Percentiles rank a stretch among this genome's conserved stretches.
These are phyloP conservation scores for Scedosporium aurantiacum DNA, from an alignment of 2,329 filamentous ascomycete species.

Conservation along the genomic window DNA sequence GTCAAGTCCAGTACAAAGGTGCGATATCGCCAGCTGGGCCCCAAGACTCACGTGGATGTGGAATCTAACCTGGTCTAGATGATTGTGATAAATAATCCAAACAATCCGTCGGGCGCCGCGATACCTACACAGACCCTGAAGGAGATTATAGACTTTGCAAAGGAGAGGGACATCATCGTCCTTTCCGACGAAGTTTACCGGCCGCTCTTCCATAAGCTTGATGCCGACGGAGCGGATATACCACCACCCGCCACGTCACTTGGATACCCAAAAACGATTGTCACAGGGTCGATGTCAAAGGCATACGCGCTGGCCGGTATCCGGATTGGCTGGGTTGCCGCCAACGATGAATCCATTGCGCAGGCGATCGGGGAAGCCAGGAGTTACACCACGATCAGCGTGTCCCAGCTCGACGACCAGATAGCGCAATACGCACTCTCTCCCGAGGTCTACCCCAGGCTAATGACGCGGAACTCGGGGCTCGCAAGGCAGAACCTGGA, in stretches of 20 bases:
- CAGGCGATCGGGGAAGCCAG: slow-evolving; percentile 52
- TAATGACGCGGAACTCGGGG: slow-evolving; percentile 47
- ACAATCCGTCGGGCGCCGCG: slow-evolving; percentile 68
- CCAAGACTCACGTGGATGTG: too few species aligned
- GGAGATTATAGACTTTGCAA: slow-evolving; percentile 52
- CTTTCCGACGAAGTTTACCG: slow-evolving; percentile 75
- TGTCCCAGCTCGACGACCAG: slow-evolving; percentile 71
- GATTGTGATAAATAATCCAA: slow-evolving; percentile 56
- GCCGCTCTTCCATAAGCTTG: slow-evolving; percentile 62
- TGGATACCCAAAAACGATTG: slow-evolving; percentile 59
- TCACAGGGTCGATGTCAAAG: slow-evolving; percentile 76
- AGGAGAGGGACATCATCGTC: slow-evolving; percentile 51
- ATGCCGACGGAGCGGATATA: slow-evolving; percentile 32
- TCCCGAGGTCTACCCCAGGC: slow-evolving; percentile 23
- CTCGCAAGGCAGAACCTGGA: slow-evolving; percentile 58
- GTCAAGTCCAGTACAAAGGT: slow-evolving; percentile 62
- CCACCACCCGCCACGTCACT: slow-evolving; percentile 61
- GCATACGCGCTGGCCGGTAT: slow-evolving; percentile 75
- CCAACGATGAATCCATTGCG: slow-evolving; percentile 50
- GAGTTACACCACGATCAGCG: slow-evolving; percentile 79
- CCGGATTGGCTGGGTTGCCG: slow-evolving; percentile 73
- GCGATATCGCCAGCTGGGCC: not conserved
- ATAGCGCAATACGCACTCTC: slow-evolving; percentile 67
- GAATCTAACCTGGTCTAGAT: slow-evolving; percentile 22
- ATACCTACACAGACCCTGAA: slow-evolving; percentile 51